Percentiles rank a stretch among this genome's conserved stretches.
Conservation (phyloP, 2,329 filamentous ascomycete species). For the Gyromitra esculenta region DNA sequence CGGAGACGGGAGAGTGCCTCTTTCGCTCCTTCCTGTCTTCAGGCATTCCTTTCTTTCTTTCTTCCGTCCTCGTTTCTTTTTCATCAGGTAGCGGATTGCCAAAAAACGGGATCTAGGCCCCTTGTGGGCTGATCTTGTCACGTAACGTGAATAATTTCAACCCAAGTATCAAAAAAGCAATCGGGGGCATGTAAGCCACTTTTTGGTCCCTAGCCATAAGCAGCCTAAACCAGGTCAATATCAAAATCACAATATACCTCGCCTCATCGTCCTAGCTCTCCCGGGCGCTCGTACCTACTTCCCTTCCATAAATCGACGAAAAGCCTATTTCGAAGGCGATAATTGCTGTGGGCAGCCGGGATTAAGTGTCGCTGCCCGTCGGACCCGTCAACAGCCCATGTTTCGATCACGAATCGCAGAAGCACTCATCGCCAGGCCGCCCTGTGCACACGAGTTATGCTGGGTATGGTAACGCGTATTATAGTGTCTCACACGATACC, state of each 20-base stretch:
- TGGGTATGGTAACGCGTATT: not conserved
- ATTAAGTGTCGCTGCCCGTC: not conserved
- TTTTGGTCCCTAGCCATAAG: slow-evolving; percentile 11
- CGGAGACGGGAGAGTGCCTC: not conserved
- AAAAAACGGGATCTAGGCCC: slow-evolving; percentile 4
- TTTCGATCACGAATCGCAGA: not conserved
- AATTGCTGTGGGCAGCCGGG: not conserved
- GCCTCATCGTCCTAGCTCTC: not conserved
- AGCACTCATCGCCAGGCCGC: not conserved
- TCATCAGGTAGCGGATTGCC: not conserved
- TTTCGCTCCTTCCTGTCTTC: slow-evolving; percentile 3
- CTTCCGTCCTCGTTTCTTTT: not conserved
- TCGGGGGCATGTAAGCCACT: slow-evolving; percentile 2
- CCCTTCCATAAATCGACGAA: not conserved
- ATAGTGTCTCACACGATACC: slow-evolving; percentile 4
- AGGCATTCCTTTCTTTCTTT: not conserved
- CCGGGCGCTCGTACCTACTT: not conserved
- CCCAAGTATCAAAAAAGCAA: slow-evolving; percentile 14
- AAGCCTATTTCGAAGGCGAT: not conserved
- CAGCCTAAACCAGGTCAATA: not conserved
- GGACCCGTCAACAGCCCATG: not conserved
- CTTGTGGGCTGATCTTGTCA: not conserved
- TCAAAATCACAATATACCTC: not conserved
- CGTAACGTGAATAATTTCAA: not conserved
- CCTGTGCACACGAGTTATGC: not conserved